A percentile compares a stretch with the other conserved stretches of the same genome.
Conservation (phyloP, 208 protist genomes). For the Acanthamoeba royreba region DNA sequence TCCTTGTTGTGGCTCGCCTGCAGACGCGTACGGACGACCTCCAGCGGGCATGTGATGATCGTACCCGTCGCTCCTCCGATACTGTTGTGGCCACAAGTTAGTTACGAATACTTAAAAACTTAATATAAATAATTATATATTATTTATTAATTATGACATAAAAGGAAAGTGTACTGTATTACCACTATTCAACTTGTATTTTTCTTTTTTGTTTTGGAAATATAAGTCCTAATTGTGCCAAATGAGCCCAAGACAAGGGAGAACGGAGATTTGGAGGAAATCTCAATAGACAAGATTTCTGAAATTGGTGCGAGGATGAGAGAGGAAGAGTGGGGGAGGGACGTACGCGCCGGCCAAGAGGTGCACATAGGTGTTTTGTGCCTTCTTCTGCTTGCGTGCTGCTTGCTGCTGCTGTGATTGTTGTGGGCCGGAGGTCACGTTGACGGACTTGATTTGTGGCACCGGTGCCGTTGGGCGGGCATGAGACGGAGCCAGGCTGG, state of each 20-base stretch:
- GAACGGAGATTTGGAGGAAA: background rate
- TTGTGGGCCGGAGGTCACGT: background rate
- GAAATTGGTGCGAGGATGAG: background rate
- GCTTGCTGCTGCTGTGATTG: background rate
- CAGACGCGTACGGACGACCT: constrained; percentile 67
- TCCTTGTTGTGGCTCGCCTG: constrained; percentile 52
- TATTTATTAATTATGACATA: too few relatives aligned
- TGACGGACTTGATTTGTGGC: too few relatives aligned
- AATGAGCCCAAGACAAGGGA: background rate
- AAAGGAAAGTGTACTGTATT: too few relatives aligned
- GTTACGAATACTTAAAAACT: too few relatives aligned
- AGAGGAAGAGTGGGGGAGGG: background rate
- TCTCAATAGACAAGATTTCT: background rate
- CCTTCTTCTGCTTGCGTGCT: background rate
- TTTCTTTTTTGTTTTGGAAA: too few relatives aligned
- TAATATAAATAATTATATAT: too few relatives aligned
- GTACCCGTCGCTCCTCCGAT: constrained; percentile 63
- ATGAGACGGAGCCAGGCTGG: too few relatives aligned
- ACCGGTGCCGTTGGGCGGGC: too few relatives aligned
- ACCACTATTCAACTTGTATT: too few relatives aligned
- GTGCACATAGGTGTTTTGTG: background rate
- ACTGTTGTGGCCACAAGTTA: too few relatives aligned
- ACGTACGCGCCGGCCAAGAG: background rate
- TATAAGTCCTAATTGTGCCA: background rate
- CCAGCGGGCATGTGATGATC: constrained; percentile 65